Evolutionary conservation across 345 rosid species (phyloP).

Genomic region (Salix dunnii): DNA sequence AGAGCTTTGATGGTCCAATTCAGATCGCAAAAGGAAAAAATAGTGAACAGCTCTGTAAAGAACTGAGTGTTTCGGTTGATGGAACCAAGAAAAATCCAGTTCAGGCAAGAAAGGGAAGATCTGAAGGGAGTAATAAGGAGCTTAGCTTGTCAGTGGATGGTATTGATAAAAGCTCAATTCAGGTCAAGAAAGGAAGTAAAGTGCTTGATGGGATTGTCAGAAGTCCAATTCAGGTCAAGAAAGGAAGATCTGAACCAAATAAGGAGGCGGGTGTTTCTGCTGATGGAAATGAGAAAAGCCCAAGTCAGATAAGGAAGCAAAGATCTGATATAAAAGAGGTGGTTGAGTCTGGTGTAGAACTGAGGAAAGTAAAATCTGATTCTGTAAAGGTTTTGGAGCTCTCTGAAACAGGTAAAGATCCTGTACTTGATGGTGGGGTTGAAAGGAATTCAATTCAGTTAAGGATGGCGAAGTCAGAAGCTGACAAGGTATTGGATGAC

Average conservation of each 20-base stretch:
- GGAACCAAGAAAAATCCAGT: conserved; percentile 36
- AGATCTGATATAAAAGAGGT: conserved; percentile 32
- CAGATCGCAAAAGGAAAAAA: conserved; percentile 37
- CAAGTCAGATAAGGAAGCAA: conserved; percentile 31
- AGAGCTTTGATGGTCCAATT: conserved; percentile 39
- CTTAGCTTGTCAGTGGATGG: conserved; percentile 19
- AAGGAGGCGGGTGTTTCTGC: conserved; percentile 25
- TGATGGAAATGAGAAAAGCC: conserved; percentile 28
- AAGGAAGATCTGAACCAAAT: conserved; percentile 38
- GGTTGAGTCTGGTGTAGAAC: conserved; percentile 4
- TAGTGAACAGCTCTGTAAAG: conserved; percentile 19
- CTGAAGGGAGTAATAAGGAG: conserved; percentile 20
- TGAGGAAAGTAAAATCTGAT: conserved; percentile 20
- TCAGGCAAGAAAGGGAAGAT: conserved; percentile 28
- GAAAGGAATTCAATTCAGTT: conserved; percentile 16
- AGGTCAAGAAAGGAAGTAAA: conserved; percentile 22
- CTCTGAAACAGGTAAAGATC: not conserved
- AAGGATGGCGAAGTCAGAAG: conserved; percentile 29
- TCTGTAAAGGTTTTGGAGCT: conserved; percentile 12
- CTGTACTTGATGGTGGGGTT: not conserved
- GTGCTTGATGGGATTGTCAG: conserved; percentile 17
- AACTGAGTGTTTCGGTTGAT: conserved; percentile 30
- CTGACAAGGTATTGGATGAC: conserved; percentile 23
- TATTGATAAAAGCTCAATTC: conserved; percentile 18
- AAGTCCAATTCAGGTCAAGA: conserved; percentile 35